Percentiles rank a stretch among this genome's conserved stretches.
Evolutionary conservation across 306 rosid species (phyloP).

Genomic region (Ziziphus jujuba): DNA sequence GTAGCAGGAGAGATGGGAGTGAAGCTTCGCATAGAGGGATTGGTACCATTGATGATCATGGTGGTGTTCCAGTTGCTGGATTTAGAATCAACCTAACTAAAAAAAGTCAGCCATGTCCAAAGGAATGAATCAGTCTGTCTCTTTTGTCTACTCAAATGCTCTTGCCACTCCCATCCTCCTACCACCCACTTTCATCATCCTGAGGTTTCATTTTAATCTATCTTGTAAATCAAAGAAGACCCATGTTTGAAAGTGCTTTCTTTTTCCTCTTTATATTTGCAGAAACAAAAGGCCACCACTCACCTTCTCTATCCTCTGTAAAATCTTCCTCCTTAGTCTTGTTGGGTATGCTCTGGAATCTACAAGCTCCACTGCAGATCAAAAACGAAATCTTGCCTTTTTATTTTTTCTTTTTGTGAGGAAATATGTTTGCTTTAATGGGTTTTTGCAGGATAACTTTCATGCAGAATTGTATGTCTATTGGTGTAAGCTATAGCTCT

Average conservation of each 20-base stretch:
- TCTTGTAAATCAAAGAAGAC: neutral
- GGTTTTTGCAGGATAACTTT: constrained; percentile 25
- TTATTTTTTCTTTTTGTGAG: no score
- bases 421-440: no score
- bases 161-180: constrained; percentile 39
- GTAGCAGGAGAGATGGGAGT: constrained; percentile 16
- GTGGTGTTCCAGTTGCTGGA: constrained; percentile 35
- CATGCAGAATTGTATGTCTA: constrained; percentile 39
- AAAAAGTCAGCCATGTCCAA: constrained; percentile 45
- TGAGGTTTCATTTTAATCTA: constrained; percentile 24
- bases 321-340: constrained; percentile 47
- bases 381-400: no score
- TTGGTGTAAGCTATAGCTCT: constrained; percentile 46
- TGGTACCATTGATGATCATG: constrained; percentile 37
- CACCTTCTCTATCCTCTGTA: constrained; percentile 35
- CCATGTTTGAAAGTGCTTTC: neutral
- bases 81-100: constrained; percentile 33
- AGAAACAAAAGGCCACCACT: constrained; percentile 39
- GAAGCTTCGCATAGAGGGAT: constrained; percentile 9
- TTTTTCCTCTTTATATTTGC: constrained; percentile 14
- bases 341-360: constrained; percentile 35
- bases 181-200: constrained; percentile 32
- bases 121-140: constrained; percentile 44
- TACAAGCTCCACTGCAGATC: no score
- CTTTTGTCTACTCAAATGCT: constrained; percentile 43